These are phyloP conservation scores for Diaporthe sp. DNA, from an alignment of 2,329 filamentous ascomycete genomes.

Conservation along the genomic window DNA sequence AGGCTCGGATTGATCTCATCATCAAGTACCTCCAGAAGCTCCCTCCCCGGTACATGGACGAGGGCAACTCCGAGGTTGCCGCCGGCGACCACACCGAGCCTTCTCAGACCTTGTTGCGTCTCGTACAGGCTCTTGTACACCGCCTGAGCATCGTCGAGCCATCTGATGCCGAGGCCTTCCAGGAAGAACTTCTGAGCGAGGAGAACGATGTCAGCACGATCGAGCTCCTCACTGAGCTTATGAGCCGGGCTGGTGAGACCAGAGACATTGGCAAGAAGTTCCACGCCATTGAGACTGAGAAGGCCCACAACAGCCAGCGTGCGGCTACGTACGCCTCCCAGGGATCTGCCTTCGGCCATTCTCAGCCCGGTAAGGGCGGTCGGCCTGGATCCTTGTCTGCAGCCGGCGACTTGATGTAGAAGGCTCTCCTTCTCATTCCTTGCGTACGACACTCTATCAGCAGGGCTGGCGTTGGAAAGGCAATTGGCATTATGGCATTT, in stretches of 20 bases:
- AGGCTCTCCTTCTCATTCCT: background rate
- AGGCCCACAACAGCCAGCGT: slow-evolving; percentile 42
- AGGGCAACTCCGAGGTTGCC: slow-evolving; percentile 55
- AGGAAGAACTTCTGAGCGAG: slow-evolving; percentile 80
- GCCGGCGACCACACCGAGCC: slow-evolving; percentile 54
- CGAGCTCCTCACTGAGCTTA: slow-evolving; percentile 79
- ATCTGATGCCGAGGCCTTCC: slow-evolving; percentile 73
- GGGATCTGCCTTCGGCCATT: slow-evolving; percentile 41
- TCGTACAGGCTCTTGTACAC: slow-evolving; percentile 86
- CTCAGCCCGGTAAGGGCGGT: slow-evolving; percentile 37
- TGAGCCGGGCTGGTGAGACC: slow-evolving; percentile 78
- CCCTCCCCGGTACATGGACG: slow-evolving; percentile 57
- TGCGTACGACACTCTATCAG: slow-evolving; percentile 1
- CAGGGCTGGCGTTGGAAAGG: slow-evolving; percentile 39
- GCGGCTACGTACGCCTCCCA: slow-evolving; percentile 28
- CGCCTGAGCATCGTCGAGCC: slow-evolving; percentile 87
- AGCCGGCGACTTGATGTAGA: slow-evolving; percentile 37
- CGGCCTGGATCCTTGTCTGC: slow-evolving; percentile 29
- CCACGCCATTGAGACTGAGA: slow-evolving; percentile 64
- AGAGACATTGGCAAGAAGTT: slow-evolving; percentile 84
- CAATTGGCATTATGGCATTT: slow-evolving; percentile 33
- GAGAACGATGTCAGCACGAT: slow-evolving; percentile 87
- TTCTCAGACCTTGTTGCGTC: slow-evolving; percentile 83
- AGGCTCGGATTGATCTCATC: slow-evolving; percentile 79
- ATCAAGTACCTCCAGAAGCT: slow-evolving; percentile 82